Evolutionary conservation across 371 early-diverging fungal genomes (phyloP).

Genomic region (Circinella umbellata): DNA sequence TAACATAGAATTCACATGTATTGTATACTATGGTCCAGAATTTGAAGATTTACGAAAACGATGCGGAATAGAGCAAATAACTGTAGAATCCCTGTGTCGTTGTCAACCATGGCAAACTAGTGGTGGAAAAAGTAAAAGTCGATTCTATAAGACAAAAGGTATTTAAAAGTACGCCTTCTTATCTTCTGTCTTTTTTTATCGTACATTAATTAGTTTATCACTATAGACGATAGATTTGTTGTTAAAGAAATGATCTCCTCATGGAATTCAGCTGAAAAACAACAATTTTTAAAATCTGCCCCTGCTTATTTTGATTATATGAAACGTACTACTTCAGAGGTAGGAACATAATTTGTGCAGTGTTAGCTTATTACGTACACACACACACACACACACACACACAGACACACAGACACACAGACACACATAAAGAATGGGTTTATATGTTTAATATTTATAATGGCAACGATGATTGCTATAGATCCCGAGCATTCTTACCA

Average conservation of each 20-base stretch:
- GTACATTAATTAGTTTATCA: not conserved
- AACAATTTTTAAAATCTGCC: constrained; percentile 88
- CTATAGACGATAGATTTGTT: constrained; percentile 82
- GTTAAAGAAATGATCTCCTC: constrained; percentile 85
- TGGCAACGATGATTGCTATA: constrained; percentile 8
- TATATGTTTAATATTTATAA: not conserved
- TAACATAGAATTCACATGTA: constrained; percentile 74
- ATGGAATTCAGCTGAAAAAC: constrained; percentile 81
- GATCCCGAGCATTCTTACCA: constrained; percentile 83
- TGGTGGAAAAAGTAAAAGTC: constrained; percentile 84
- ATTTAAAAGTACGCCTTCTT: not conserved
- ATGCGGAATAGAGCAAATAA: constrained; percentile 78
- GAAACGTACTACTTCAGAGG: constrained; percentile 58
- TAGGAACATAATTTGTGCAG: too few relatives aligned
- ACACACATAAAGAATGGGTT: too few relatives aligned
- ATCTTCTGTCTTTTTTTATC: not conserved
- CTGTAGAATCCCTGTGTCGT: constrained; percentile 79
- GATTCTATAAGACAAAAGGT: constrained; percentile 68
- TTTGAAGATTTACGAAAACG: constrained; percentile 84
- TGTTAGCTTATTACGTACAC: too few relatives aligned
- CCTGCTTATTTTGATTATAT: constrained; percentile 92
- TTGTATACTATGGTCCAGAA: constrained; percentile 84
- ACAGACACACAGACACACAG: too few relatives aligned
- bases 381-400: too few relatives aligned
- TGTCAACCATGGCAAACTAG: constrained; percentile 79